phyloP scores from a whole-genome alignment of 1,139 yeast genomes.

The Kurtzmaniella quercitrusa region DNA sequence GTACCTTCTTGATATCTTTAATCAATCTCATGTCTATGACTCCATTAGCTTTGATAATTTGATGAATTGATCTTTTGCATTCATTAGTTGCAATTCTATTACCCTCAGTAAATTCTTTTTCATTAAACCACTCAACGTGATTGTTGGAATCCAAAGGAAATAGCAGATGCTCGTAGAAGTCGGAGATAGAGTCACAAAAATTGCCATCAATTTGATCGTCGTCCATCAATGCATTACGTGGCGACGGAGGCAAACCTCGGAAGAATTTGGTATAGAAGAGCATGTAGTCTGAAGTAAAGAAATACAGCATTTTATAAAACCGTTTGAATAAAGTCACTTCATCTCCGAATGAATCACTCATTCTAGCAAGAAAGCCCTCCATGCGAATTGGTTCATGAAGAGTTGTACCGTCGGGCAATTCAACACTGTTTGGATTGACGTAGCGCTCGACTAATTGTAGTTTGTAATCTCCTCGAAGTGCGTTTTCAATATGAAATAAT shows the following conservation, averaged over 20 bases:
- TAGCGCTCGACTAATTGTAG: slow-evolving; percentile 56
- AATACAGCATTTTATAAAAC: slow-evolving; percentile 55
- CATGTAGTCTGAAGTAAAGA: slow-evolving; percentile 58
- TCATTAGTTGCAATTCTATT: slow-evolving; percentile 62
- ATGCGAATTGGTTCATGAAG: slow-evolving; percentile 58
- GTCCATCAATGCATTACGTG: slow-evolving; percentile 26
- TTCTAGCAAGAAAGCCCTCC: slow-evolving; percentile 70
- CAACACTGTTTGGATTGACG: slow-evolving; percentile 38
- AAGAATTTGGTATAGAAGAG: slow-evolving; percentile 56
- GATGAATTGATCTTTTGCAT: slow-evolving; percentile 55
- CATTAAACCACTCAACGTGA: slow-evolving; percentile 60
- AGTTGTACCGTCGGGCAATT: slow-evolving; percentile 10
- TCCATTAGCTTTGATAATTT: slow-evolving; percentile 56
- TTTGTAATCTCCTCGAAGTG: slow-evolving; percentile 24
- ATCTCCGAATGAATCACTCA: slow-evolving; percentile 52
- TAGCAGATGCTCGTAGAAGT: slow-evolving; percentile 46
- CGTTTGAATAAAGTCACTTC: slow-evolving; percentile 37
- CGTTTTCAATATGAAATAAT: slow-evolving; percentile 32
- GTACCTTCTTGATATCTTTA: slow-evolving; percentile 27
- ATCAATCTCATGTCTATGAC: slow-evolving; percentile 58
- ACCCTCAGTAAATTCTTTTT: slow-evolving; percentile 38
- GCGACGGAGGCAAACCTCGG: slow-evolving; percentile 61
- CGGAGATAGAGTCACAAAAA: slow-evolving; percentile 23
- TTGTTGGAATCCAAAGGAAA: slow-evolving; percentile 43
- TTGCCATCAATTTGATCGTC: slow-evolving; percentile 19